A percentile compares a stretch with the other conserved stretches of the same genome.
Conservation (phyloP, 176 grass and related monocot genomes). For the Aegilops speltoides region DNA sequence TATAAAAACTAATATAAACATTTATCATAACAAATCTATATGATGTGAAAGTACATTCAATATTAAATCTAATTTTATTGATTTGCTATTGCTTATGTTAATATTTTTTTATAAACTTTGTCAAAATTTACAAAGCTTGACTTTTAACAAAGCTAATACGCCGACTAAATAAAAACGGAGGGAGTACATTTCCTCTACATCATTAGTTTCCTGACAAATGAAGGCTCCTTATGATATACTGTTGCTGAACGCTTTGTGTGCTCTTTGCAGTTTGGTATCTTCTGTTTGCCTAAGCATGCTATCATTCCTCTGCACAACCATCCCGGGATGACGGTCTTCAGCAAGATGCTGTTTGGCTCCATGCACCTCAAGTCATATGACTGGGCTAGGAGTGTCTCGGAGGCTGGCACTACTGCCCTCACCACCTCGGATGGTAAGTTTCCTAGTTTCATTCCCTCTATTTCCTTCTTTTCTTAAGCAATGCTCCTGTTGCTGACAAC, state of each 20-base stretch:
- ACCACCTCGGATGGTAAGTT: conserved; percentile 32
- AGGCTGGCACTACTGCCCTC: not conserved
- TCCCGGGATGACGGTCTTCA: conserved; percentile 96
- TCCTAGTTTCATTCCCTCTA: not conserved
- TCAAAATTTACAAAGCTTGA: too few species aligned
- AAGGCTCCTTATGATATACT: not conserved
- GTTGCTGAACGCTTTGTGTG: not conserved
- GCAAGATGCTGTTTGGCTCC: conserved; percentile 91
- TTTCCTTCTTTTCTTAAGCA: not conserved
- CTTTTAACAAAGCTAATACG: too few species aligned
- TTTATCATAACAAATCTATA: too few species aligned
- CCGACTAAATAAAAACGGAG: too few species aligned
- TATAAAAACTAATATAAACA: too few species aligned
- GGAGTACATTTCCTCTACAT: not conserved
- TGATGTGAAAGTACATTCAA: too few species aligned
- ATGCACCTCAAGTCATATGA: conserved; percentile 94
- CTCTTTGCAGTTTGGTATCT: conserved; percentile 75
- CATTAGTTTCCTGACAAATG: not conserved
- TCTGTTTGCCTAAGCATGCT: conserved; percentile 67
- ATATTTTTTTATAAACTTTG: too few species aligned
- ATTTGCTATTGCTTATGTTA: too few species aligned
- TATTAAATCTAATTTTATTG: too few species aligned
- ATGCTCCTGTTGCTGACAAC: not conserved
- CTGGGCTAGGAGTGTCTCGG: conserved; percentile 40
- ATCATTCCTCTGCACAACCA: conserved; percentile 92